phyloP scores from a whole-genome alignment of 2,329 filamentous ascomycete genomes.

The Fusarium sp. region DNA sequence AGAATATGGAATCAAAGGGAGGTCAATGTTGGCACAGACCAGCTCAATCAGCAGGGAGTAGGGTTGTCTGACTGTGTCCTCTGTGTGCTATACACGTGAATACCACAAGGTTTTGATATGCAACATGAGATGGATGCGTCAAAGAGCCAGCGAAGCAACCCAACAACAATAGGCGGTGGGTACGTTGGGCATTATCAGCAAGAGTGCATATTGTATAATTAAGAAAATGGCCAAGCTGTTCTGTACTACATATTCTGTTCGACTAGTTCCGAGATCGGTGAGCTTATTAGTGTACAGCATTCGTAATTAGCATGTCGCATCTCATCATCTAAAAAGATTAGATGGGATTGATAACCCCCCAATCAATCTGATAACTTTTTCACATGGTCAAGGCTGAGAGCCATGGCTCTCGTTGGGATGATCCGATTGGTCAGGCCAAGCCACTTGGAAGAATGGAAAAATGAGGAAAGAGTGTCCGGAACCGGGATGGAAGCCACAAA shows the following conservation, averaged over 20 bases:
- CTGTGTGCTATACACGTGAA: neutral
- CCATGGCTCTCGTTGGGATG: slow-evolving; percentile 8
- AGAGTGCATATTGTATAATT: neutral
- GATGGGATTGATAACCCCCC: slow-evolving; percentile 43
- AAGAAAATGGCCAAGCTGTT: neutral
- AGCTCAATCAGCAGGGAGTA: slow-evolving; percentile 11
- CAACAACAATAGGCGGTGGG: slow-evolving; percentile 3
- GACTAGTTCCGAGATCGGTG: slow-evolving; percentile 34
- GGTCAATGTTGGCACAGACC: slow-evolving; percentile 18
- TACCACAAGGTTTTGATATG: neutral
- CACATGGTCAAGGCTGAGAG: slow-evolving; percentile 5
- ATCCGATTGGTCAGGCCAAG: slow-evolving; percentile 31
- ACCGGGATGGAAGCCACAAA: neutral
- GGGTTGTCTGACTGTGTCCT: slow-evolving; percentile 16
- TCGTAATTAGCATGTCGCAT: slow-evolving; percentile 11
- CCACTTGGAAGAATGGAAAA: slow-evolving; percentile 2
- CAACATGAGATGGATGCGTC: slow-evolving; percentile 4
- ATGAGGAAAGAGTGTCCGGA: slow-evolving; percentile 4
- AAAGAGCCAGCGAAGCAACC: slow-evolving; percentile 5
- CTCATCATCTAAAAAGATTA: slow-evolving; percentile 38
- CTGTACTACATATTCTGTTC: neutral
- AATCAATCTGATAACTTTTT: slow-evolving; percentile 33
- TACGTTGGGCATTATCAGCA: slow-evolving; percentile 3
- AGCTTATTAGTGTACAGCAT: neutral
- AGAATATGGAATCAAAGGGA: slow-evolving; percentile 13